phyloP scores from a whole-genome alignment of 78 protist genomes.

The Fonticula alba region DNA sequence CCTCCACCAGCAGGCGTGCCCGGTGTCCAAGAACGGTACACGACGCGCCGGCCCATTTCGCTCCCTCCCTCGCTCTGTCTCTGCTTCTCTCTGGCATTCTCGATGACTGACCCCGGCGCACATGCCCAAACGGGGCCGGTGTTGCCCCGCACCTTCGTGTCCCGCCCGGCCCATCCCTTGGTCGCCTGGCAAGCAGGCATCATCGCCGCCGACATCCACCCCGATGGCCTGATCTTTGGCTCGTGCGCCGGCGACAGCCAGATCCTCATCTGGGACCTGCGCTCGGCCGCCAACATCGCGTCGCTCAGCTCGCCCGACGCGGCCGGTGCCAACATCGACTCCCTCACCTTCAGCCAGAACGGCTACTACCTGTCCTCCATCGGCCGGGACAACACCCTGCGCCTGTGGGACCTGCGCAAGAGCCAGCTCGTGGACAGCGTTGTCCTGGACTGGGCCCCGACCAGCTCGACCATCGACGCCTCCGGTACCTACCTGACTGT shows the following conservation, averaged over 20 bases:
- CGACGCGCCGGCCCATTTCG: not conserved
- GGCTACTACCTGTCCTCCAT: constrained; percentile 29
- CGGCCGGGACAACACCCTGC: constrained; percentile 12
- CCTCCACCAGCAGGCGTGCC: too few relatives aligned
- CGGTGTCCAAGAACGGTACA: too few relatives aligned
- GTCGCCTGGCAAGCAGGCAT: not conserved
- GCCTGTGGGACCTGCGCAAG: constrained; percentile 70
- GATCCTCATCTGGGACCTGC: constrained; percentile 43
- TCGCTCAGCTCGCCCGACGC: constrained; percentile 22
- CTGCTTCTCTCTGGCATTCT: too few relatives aligned
- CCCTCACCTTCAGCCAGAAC: constrained; percentile 60
- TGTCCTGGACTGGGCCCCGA: too few relatives aligned
- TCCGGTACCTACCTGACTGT: too few relatives aligned
- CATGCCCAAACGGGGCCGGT: too few relatives aligned
- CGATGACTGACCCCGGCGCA: too few relatives aligned
- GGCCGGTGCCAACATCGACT: constrained; percentile 3
- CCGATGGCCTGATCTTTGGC: constrained; percentile 82
- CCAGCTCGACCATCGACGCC: too few relatives aligned
- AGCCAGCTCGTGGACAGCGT: not conserved
- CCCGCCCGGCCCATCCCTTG: too few relatives aligned
- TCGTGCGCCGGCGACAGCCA: constrained; percentile 23
- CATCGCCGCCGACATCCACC: constrained; percentile 38
- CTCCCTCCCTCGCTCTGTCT: not conserved
- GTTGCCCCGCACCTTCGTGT: too few relatives aligned
- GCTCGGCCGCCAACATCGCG: constrained; percentile 19